phyloP scores from a whole-genome alignment of 2,329 filamentous ascomycete species.

The Stagonosporopsis vannaccii region DNA sequence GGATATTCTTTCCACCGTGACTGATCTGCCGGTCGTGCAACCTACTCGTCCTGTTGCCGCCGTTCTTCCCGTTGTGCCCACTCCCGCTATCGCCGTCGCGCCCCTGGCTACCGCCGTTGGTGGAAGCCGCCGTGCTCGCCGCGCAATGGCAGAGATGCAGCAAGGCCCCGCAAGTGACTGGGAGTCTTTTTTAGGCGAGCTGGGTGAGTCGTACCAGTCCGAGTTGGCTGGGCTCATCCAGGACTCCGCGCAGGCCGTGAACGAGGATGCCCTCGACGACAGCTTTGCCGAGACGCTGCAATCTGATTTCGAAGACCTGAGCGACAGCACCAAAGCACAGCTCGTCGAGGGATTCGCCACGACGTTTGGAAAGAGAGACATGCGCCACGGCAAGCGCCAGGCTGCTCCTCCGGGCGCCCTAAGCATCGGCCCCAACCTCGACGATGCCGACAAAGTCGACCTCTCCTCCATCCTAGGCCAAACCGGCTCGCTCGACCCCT shows the following conservation, averaged over 20 bases:
- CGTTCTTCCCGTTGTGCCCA: background rate
- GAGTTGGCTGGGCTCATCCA: conserved; percentile 11
- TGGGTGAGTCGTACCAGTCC: conserved; percentile 9
- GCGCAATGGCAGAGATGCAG: background rate
- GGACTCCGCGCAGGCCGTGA: conserved; percentile 3
- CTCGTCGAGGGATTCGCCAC: background rate
- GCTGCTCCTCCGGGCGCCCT: conserved; percentile 3
- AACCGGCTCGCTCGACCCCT: background rate
- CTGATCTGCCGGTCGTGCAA: background rate
- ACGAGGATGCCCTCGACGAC: conserved; percentile 1
- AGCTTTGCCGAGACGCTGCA: background rate
- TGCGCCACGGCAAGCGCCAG: conserved; percentile 9
- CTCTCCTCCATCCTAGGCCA: background rate
- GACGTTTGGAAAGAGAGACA: background rate
- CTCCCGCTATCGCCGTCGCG: background rate
- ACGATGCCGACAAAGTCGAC: conserved; percentile 5
- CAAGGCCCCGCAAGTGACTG: conserved; percentile 9
- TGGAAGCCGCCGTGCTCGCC: background rate
- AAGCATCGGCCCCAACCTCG: conserved; percentile 9
- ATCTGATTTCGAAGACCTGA: conserved; percentile 1
- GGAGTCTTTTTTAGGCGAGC: conserved; percentile 16
- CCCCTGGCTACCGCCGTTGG: background rate
- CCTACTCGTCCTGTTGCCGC: background rate
- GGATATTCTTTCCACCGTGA: too few species aligned
- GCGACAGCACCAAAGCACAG: background rate